Evolutionary conservation across 2,329 filamentous ascomycete genomes (phyloP).

Genomic region (Colletotrichum graminicola): DNA sequence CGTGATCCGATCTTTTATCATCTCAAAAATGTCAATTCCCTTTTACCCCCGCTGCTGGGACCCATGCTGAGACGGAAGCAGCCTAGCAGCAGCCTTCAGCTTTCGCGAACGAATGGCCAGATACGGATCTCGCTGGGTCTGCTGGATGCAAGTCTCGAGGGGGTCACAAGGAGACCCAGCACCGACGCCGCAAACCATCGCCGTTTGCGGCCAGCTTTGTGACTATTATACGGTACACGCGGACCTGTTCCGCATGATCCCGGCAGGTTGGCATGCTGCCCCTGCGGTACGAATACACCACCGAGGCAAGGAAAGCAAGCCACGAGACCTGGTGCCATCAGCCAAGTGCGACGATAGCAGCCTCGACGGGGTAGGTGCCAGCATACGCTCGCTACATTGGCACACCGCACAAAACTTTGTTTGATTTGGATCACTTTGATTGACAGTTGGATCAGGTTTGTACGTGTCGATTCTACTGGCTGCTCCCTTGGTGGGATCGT

Average conservation of each 20-base stretch:
- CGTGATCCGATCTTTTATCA: slow-evolving; percentile 29
- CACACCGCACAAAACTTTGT: slow-evolving; percentile 11
- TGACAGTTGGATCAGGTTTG: slow-evolving; percentile 9
- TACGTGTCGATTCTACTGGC: slow-evolving; percentile 5
- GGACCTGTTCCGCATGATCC: background rate
- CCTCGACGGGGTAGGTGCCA: slow-evolving; percentile 1
- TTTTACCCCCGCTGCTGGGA: background rate
- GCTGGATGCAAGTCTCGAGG: background rate
- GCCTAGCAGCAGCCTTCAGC: background rate
- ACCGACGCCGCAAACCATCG: background rate
- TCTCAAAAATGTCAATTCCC: slow-evolving; percentile 6
- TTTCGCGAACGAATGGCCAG: background rate
- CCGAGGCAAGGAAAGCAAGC: slow-evolving; percentile 10
- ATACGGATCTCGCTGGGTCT: background rate
- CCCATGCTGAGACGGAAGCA: background rate
- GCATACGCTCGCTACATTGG: slow-evolving; percentile 13
- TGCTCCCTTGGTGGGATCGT: background rate
- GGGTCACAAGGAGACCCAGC: slow-evolving; percentile 4
- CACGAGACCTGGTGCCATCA: slow-evolving; percentile 21
- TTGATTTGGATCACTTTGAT: slow-evolving; percentile 24
- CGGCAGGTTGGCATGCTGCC: slow-evolving; percentile 16
- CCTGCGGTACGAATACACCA: slow-evolving; percentile 15
- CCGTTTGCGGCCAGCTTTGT: slow-evolving; percentile 10
- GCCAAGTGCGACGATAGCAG: background rate
- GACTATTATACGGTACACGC: background rate